Conservation (phyloP, 2,329 filamentous ascomycete species). For the Fusarium falciforme region DNA sequence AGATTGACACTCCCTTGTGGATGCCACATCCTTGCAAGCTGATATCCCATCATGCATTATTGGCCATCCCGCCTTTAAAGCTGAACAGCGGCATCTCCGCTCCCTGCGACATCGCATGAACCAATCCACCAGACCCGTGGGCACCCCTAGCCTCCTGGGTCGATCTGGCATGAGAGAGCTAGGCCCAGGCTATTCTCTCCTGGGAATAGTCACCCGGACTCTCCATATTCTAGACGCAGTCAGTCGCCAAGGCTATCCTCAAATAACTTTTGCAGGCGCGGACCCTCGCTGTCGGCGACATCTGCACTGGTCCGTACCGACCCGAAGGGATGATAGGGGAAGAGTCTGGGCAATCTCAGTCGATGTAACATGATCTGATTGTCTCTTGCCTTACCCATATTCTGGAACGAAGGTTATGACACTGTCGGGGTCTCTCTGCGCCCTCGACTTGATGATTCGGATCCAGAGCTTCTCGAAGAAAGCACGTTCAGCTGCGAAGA, state of each 20-base stretch:
- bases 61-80: neutral
- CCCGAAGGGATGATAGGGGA: slow-evolving; percentile 41
- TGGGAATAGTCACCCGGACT: neutral
- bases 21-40: neutral
- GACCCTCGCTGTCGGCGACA: slow-evolving; percentile 41
- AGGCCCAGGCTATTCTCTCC: neutral
- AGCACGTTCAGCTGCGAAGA: slow-evolving; percentile 43
- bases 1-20: neutral
- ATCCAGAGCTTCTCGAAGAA: slow-evolving; percentile 48
- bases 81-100: neutral
- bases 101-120: neutral
- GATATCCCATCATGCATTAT: neutral
- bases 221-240: neutral
- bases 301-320: slow-evolving; percentile 32
- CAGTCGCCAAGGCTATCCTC: slow-evolving; percentile 4
- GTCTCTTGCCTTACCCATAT: neutral
- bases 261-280: slow-evolving; percentile 38
- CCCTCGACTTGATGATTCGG: neutral
- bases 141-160: neutral
- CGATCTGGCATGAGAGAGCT: neutral
- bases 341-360: slow-evolving; percentile 27
- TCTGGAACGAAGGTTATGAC: neutral
- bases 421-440: neutral
- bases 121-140: neutral
- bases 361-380: neutral